phyloP scores from a whole-genome alignment of 768 basidiomycete species.

The Podaxis carcinomalis region DNA sequence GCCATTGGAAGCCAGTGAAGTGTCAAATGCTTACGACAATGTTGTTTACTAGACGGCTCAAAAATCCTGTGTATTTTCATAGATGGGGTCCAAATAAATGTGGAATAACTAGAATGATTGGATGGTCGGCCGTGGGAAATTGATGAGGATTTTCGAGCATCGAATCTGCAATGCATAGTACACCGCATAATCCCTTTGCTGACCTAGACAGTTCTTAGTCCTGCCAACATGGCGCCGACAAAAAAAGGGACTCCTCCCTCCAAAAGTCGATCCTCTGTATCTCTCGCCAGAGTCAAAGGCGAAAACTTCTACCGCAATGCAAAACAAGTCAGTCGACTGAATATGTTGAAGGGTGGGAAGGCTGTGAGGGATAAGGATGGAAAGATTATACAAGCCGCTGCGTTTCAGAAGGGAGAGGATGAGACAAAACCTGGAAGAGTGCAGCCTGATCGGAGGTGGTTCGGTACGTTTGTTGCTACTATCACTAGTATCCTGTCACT shows the following conservation, averaged over 20 bases:
- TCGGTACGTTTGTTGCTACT: slow-evolving; percentile 58
- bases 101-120: neutral
- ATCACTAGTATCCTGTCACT: neutral
- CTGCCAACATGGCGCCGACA: slow-evolving; percentile 33
- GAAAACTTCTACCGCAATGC: slow-evolving; percentile 99
- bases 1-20: neutral
- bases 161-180: neutral
- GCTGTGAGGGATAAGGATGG: slow-evolving; percentile 88
- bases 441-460: slow-evolving; percentile 95
- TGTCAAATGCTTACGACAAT: neutral
- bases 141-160: slow-evolving; percentile 5
- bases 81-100: neutral
- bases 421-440: slow-evolving; percentile 89
- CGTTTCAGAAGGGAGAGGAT: slow-evolving; percentile 93
- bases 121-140: slow-evolving; percentile 1
- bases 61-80: slow-evolving; percentile 8
- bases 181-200: neutral
- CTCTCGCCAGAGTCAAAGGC: slow-evolving; percentile 75
- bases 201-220: neutral
- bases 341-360: slow-evolving; percentile 92
- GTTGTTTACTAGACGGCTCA: neutral
- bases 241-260: slow-evolving; percentile 32
- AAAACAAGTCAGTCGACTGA: slow-evolving; percentile 77
- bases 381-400: slow-evolving; percentile 89
- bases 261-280: slow-evolving; percentile 43